Percentiles rank a stretch among this genome's conserved stretches.
Evolutionary conservation across 2,329 filamentous ascomycete genomes (phyloP).

Genomic region (Colletotrichum incanum): DNA sequence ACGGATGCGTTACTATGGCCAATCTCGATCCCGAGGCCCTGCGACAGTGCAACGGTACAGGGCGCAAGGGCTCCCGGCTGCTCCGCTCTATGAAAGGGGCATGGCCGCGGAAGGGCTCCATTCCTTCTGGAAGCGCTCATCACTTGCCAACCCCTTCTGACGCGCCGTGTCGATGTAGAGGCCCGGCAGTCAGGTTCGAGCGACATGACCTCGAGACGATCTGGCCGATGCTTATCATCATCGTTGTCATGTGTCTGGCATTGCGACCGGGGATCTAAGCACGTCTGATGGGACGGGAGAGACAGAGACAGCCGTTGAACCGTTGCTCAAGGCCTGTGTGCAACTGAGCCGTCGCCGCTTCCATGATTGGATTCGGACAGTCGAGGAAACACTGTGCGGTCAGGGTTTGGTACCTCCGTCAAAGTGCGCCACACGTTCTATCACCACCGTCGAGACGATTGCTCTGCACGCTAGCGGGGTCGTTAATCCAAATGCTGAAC

Average conservation of each 20-base stretch:
- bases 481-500: constrained; percentile 24
- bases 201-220: not conserved
- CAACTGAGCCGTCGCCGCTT: not conserved
- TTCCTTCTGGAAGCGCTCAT: constrained; percentile 38
- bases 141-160: not conserved
- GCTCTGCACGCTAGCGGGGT: constrained; percentile 23
- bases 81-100: constrained; percentile 36
- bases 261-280: constrained; percentile 8
- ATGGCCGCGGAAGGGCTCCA: constrained; percentile 35
- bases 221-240: constrained; percentile 1
- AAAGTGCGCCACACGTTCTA: not conserved
- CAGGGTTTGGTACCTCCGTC: constrained; percentile 3
- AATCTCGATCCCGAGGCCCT: constrained; percentile 40
- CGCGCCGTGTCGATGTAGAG: constrained; percentile 15
- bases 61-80: constrained; percentile 36
- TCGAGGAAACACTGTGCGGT: constrained; percentile 23
- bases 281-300: constrained; percentile 13
- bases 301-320: constrained; percentile 18
- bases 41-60: constrained; percentile 20
- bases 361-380: constrained; percentile 5
- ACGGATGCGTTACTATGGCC: constrained; percentile 15
- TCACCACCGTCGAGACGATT: constrained; percentile 6
- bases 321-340: constrained; percentile 17
- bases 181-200: constrained; percentile 10
- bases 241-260: constrained; percentile 10